A percentile compares a stretch with the other conserved stretches of the same genome.
phyloP scores from a whole-genome alignment of 2,329 filamentous ascomycete species.

The Aureobasidium subglaciale region DNA sequence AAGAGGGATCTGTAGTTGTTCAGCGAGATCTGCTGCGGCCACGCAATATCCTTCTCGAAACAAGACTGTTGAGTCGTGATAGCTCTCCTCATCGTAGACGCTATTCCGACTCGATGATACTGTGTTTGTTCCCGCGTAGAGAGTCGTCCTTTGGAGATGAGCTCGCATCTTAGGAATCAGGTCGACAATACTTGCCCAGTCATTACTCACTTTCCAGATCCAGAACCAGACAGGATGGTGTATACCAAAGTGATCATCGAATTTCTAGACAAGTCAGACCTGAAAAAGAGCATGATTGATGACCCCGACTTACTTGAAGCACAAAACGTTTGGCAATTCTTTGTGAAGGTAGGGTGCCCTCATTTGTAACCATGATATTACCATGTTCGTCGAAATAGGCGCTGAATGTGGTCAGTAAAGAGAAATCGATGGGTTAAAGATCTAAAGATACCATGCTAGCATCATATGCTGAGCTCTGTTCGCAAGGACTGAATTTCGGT shows the following conservation, averaged over 20 bases:
- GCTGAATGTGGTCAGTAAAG: background rate
- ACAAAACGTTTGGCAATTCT: constrained; percentile 75
- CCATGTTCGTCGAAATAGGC: constrained; percentile 63
- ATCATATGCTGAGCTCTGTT: constrained; percentile 48
- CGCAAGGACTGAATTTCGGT: constrained; percentile 30
- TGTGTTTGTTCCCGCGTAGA: constrained; percentile 27
- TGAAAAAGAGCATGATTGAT: background rate
- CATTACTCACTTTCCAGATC: constrained; percentile 74
- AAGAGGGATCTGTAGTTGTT: constrained; percentile 56
- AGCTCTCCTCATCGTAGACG: constrained; percentile 48
- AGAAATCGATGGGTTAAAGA: background rate
- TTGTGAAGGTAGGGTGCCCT: constrained; percentile 61
- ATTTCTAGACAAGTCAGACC: constrained; percentile 36
- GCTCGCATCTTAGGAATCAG: constrained; percentile 65
- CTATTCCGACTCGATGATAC: constrained; percentile 26
- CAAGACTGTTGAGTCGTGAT: constrained; percentile 64
- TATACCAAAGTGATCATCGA: constrained; percentile 67
- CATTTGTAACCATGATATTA: constrained; percentile 60
- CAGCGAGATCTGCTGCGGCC: constrained; percentile 66
- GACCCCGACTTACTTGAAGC: constrained; percentile 45
- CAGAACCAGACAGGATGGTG: constrained; percentile 77
- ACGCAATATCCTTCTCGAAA: constrained; percentile 81
- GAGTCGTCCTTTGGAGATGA: constrained; percentile 50
- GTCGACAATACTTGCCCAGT: constrained; percentile 64
- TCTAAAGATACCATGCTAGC: constrained; percentile 35